Conservation (phyloP, 257 asterid genomes). For the Solanum rostratum region DNA sequence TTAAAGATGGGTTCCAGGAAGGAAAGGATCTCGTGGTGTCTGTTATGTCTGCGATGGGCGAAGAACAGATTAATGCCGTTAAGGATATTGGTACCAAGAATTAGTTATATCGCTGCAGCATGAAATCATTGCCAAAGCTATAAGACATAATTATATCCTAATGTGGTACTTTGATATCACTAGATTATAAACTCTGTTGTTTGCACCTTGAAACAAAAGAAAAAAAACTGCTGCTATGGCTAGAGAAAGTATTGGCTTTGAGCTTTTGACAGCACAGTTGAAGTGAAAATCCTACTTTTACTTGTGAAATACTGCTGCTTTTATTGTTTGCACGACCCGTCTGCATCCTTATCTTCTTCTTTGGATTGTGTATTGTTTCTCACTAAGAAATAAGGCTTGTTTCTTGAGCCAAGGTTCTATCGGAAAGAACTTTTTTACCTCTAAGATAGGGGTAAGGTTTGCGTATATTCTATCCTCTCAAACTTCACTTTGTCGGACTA, state of each 20-base stretch:
- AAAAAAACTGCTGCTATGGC: background rate
- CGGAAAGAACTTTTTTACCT: no score
- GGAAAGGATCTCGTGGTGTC: constrained; percentile 66
- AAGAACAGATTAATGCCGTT: constrained; percentile 60
- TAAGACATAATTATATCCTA: background rate
- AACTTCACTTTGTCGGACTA: no score
- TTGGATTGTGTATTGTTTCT: background rate
- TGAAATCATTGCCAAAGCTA: background rate
- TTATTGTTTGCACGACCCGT: background rate
- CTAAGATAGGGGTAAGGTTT: no score
- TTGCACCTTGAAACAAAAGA: background rate
- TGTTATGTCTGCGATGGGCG: constrained; percentile 72
- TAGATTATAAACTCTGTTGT: background rate
- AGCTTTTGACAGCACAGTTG: background rate
- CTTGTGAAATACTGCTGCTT: background rate
- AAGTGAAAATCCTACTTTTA: background rate
- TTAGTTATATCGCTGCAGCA: constrained; percentile 1
- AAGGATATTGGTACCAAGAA: constrained; percentile 53
- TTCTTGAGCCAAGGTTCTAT: background rate
- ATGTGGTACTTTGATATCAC: background rate
- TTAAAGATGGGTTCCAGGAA: constrained; percentile 51
- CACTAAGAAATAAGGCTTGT: background rate
- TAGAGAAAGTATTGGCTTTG: background rate
- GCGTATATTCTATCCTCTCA: fast-evolving
- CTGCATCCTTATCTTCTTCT: background rate